phyloP scores from a whole-genome alignment of 441 rosid genomes.

The Gossypium laxum region DNA sequence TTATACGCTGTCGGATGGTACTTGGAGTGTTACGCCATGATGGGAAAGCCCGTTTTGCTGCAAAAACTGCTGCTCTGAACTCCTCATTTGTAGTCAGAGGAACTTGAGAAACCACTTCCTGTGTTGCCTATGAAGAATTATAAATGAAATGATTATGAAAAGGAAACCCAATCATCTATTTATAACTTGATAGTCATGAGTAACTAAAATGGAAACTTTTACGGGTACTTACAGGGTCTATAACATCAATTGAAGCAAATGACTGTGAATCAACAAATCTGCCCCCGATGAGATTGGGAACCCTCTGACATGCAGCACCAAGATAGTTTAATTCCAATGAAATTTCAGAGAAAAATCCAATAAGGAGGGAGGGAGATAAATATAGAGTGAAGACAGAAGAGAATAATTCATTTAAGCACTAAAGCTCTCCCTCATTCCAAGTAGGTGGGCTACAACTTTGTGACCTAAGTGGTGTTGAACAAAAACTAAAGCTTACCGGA shows the following conservation, averaged over 20 bases:
- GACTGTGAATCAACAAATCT: constrained; percentile 38
- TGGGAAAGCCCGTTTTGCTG: constrained; percentile 40
- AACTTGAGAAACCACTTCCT: constrained; percentile 39
- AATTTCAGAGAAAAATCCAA: constrained; percentile 12
- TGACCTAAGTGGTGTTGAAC: constrained; percentile 15
- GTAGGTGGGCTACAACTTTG: constrained; percentile 10
- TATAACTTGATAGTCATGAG: constrained; percentile 1
- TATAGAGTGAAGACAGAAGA: neutral
- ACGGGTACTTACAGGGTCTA: constrained; percentile 34
- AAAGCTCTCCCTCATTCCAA: constrained; percentile 9
- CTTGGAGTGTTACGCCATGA: constrained; percentile 39
- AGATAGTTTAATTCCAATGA: constrained; percentile 14
- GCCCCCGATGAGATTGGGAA: constrained; percentile 46
- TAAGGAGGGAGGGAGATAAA: neutral
- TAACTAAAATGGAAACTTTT: neutral
- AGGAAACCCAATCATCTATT: neutral
- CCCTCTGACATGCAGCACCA: constrained; percentile 29
- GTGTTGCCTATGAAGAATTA: constrained; percentile 31
- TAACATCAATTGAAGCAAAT: constrained; percentile 32
- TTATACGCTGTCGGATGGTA: constrained; percentile 33
- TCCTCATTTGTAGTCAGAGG: constrained; percentile 41
- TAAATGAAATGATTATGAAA: constrained; percentile 8
- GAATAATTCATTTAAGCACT: constrained; percentile 6
- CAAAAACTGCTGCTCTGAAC: constrained; percentile 36
- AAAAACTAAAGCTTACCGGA: constrained; percentile 35